Conservation (phyloP, 306 rosid species). For the Vigna hirtella region DNA sequence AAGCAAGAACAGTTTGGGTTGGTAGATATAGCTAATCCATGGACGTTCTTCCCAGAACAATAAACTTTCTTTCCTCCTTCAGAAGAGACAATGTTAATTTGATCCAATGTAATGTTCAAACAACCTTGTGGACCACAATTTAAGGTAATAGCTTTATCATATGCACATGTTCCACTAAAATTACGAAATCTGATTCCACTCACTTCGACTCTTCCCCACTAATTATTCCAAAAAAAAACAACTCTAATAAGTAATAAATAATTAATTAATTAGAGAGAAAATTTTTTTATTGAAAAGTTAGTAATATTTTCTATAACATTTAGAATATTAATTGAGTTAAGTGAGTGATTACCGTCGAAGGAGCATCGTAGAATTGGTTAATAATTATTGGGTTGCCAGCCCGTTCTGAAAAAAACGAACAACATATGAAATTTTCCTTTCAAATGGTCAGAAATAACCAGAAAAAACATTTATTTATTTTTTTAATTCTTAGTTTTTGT, state of each 20-base stretch:
- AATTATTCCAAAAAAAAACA: not conserved
- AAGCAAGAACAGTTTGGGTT: constrained; percentile 36
- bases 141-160: constrained; percentile 34
- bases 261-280: no score
- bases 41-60: constrained; percentile 32
- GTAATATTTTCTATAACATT: no score
- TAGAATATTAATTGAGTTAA: not conserved
- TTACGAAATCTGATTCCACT: constrained; percentile 41
- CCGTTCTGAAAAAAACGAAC: constrained; percentile 31
- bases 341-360: not conserved
- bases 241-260: no score
- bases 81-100: constrained; percentile 20
- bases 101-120: constrained; percentile 32
- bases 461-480: not conserved
- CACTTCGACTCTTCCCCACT: constrained; percentile 25
- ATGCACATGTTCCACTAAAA: constrained; percentile 38
- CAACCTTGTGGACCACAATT: constrained; percentile 38
- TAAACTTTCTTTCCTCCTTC: not conserved
- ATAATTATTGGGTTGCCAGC: constrained; percentile 43
- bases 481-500: not conserved
- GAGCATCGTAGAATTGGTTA: constrained; percentile 10
- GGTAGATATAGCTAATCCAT: not conserved
- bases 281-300: no score
- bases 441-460: not conserved
- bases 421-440: not conserved